phyloP scores from a whole-genome alignment of 352 stramenopile species.

The Pilasporangium apinafurcum region DNA sequence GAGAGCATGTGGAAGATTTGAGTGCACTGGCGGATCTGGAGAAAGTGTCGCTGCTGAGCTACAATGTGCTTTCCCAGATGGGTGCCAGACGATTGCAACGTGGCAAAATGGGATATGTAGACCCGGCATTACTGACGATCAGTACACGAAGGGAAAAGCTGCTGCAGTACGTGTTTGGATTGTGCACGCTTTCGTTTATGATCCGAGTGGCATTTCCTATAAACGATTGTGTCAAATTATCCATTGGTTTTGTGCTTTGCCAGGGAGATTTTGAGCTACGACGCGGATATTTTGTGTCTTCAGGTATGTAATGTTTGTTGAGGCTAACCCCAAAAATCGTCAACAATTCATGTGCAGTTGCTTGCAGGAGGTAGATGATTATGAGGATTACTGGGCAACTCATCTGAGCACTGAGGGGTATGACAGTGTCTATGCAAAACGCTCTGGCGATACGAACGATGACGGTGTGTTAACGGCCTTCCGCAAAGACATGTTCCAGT shows the following conservation, averaged over 20 bases:
- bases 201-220: neutral
- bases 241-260: neutral
- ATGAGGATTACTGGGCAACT: conserved; percentile 76
- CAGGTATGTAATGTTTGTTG: conserved; percentile 26
- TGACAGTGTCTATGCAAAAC: conserved; percentile 68
- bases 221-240: neutral
- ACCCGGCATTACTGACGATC: conserved; percentile 44
- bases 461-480: conserved; percentile 83
- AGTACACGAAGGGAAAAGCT: conserved; percentile 44
- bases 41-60: conserved; percentile 65
- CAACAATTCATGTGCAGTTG: neutral
- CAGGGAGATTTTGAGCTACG: conserved; percentile 68
- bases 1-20: conserved; percentile 30
- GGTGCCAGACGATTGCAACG: conserved; percentile 45
- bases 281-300: conserved; percentile 82
- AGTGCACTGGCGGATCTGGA: conserved; percentile 35
- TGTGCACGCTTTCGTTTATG: neutral
- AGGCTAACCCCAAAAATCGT: too few species aligned
- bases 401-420: conserved; percentile 65
- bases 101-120: conserved; percentile 42
- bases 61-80: conserved; percentile 84
- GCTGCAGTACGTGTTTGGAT: conserved; percentile 19
- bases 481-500: conserved; percentile 62
- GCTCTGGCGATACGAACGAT: conserved; percentile 21
- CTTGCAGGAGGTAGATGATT: conserved; percentile 78